A percentile compares a stretch with the other conserved stretches of the same genome.
Conservation (phyloP, 257 asterid genomes). For the Solanum pinnatisectum region DNA sequence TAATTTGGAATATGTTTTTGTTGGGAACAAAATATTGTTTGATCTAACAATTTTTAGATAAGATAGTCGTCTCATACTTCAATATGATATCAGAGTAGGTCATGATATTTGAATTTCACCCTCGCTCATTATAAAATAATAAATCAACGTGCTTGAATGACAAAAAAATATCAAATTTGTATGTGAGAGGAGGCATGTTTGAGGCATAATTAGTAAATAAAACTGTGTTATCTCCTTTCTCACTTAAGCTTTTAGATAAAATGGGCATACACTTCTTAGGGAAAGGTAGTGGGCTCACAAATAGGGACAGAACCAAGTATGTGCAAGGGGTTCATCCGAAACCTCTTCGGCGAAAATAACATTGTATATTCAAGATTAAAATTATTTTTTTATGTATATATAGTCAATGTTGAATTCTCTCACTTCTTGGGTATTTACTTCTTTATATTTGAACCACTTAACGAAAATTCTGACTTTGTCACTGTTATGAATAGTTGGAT, state of each 20-base stretch:
- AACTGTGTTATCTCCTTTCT: neutral
- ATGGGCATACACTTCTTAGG: neutral
- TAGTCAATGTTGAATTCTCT: neutral
- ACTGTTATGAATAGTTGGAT: neutral
- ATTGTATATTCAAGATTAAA: neutral
- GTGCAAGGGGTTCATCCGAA: neutral
- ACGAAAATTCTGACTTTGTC: fast-evolving
- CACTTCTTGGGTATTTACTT: neutral
- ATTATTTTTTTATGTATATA: neutral
- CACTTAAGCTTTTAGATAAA: neutral
- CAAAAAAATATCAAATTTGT: neutral
- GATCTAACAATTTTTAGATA: neutral
- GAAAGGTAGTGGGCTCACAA: neutral
- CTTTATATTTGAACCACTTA: neutral
- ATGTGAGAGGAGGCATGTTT: neutral
- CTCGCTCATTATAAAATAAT: neutral
- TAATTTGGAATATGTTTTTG: neutral
- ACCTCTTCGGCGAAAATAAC: neutral
- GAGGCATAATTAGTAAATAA: neutral
- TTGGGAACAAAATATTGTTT: neutral
- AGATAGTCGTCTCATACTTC: neutral
- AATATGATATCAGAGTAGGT: neutral
- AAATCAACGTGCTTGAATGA: neutral
- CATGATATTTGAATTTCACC: neutral
- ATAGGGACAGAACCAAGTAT: neutral